Conservation (phyloP, 768 basidiomycete genomes). For the Boletellus ananas region DNA sequence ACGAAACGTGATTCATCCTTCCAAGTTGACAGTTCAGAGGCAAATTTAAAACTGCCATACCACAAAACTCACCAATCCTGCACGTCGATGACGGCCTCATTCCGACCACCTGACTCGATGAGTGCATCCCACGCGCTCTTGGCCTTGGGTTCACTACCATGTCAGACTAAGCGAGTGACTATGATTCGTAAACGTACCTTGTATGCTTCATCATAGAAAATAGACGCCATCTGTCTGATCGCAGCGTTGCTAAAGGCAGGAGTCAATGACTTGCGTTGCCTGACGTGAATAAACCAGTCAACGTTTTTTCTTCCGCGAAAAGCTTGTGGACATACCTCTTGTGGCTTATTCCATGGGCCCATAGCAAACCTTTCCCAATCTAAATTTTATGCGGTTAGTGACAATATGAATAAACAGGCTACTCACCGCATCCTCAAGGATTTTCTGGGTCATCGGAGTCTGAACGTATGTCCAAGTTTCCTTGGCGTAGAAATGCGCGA, state of each 20-base stretch:
- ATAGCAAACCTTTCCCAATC: slow-evolving; percentile 29
- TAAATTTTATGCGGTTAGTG: neutral
- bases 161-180: neutral
- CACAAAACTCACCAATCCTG: slow-evolving; percentile 28
- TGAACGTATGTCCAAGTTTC: slow-evolving; percentile 38
- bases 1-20: slow-evolving; percentile 37
- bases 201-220: slow-evolving; percentile 42
- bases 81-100: slow-evolving; percentile 32
- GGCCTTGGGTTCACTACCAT: slow-evolving; percentile 10
- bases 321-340: slow-evolving; percentile 29
- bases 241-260: slow-evolving; percentile 40
- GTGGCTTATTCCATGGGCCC: slow-evolving; percentile 41
- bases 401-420: neutral
- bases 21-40: neutral
- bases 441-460: slow-evolving; percentile 29
- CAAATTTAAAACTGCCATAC: neutral
- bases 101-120: slow-evolving; percentile 10
- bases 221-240: slow-evolving; percentile 32
- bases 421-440: slow-evolving; percentile 26
- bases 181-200: slow-evolving; percentile 22
- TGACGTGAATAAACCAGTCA: neutral
- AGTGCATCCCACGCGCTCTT: slow-evolving; percentile 29
- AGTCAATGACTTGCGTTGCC: slow-evolving; percentile 37
- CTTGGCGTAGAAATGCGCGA: slow-evolving; percentile 13
- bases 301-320: neutral